A percentile compares a stretch with the other conserved stretches of the same genome.
These are phyloP conservation scores for Cryphonectria carpinicola DNA, from an alignment of 2,329 filamentous ascomycete species.

Conservation along the genomic window DNA sequence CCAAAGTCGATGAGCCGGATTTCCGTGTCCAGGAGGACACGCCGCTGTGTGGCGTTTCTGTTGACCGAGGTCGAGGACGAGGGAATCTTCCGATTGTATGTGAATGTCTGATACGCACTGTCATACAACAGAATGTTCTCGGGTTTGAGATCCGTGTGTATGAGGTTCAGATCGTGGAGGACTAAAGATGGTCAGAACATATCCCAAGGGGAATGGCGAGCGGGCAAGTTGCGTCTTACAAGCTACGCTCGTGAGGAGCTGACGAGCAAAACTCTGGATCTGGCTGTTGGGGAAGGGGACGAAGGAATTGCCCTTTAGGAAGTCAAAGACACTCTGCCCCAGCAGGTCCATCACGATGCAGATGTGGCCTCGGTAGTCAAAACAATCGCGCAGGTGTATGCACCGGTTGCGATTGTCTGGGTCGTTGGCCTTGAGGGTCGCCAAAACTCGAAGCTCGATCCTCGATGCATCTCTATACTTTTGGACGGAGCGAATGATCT, in stretches of 20 bases:
- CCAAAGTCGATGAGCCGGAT: constrained; percentile 74
- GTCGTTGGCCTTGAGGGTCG: constrained; percentile 90
- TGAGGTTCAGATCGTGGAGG: constrained; percentile 93
- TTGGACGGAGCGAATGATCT: constrained; percentile 97
- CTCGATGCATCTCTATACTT: constrained; percentile 96
- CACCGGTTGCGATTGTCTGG: constrained; percentile 91
- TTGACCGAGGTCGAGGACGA: constrained; percentile 65
- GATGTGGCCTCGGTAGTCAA: constrained; percentile 96
- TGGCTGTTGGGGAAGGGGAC: constrained; percentile 98
- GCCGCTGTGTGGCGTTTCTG: constrained; percentile 65
- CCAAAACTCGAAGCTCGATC: constrained; percentile 91
- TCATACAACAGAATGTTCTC: constrained; percentile 72
- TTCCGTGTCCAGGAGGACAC: constrained; percentile 69
- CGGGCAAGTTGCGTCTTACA: constrained; percentile 64
- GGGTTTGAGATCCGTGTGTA: constrained; percentile 82
- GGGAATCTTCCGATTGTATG: constrained; percentile 71
- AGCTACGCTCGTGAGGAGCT: constrained; percentile 96
- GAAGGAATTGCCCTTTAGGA: constrained; percentile 92
- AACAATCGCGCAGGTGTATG: constrained; percentile 95
- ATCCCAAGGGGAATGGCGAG: background rate
- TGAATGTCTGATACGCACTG: constrained; percentile 69
- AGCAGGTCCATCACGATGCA: constrained; percentile 80
- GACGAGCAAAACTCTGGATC: constrained; percentile 94
- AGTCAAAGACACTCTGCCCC: constrained; percentile 97
- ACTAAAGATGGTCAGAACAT: constrained; percentile 56